Base-by-base conservation (phyloP, 768 basidiomycete genomes). In the Suillus spraguei region DNA sequence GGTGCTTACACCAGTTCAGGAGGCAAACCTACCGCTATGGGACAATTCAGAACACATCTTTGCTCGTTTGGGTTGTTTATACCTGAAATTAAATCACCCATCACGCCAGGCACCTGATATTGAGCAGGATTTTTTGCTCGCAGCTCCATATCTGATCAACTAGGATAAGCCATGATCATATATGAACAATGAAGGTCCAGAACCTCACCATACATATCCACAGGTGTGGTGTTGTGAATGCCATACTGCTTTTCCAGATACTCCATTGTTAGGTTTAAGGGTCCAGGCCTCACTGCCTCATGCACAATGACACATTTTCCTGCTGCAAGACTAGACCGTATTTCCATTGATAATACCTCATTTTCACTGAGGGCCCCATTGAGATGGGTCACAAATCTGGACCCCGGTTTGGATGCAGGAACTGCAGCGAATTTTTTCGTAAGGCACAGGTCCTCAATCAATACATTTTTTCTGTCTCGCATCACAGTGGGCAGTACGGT, bases 351-450 rank as follows among this genome's bases (percentile, higher is more conserved):
- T 44, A 44, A n/a, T 44, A 9, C 20, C 6, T 44, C 42, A 44
- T 44, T 44, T n/a, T 44, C 42, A n/a, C 6, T n/a, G 4, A 44
- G 9, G 20, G 42, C 20, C 9, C 42, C 42, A 0, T 44, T n/a
- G 42, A 44, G 42, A 44, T 44, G 42, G 42, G 42, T 44, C 42
- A 44, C 42, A 44, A 44, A 44, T 44, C 42, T 44, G 42, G 42
- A 44, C 42, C 42, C 20, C 7, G 20, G 42, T 44, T 44, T 44
- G 20, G 42, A 20, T 1, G 42, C 42, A n/a, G 42, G 20, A 44
- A n/a, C 42, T n/a, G 42, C 42, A 1, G 20, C 20, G 4, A 44
- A n/a, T 44, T 44, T 44, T 44, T 44, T 20, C 10, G 42, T 44
- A 20, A 44, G 42, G 42, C 4, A 20, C 20, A 44, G 20, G 5